Base-by-base conservation (phyloP, 2,329 filamentous ascomycete species). In the Fusarium drepaniforme region DNA sequence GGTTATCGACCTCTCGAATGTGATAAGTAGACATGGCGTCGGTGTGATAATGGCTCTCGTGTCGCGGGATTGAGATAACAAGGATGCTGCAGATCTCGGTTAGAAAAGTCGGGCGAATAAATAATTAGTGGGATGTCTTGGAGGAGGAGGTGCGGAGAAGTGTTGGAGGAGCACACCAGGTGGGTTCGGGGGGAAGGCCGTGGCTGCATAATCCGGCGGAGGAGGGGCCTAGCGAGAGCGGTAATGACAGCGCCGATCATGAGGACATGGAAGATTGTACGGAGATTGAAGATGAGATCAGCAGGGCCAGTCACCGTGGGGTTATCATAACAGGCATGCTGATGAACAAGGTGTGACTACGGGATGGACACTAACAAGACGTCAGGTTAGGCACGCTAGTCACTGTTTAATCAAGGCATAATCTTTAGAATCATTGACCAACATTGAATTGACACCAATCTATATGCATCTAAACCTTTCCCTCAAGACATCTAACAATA, bases 11-110 rank as follows among this genome's bases (percentile, higher is more conserved):
- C 0, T 74, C 53, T 9, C 65, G 65, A 0, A 74, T 66, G 0
- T 70, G 72, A 35, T 74, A 74, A 6, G 46, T 58, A 5, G 72
- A 16, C 72, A 74, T 74, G 38, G 6, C 18, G 38, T 38, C 1
- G 3, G 11, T 0, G 15, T 18, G 56, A 16, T 11, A 23, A 58
- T 25, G 15, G 1, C 1, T 59, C 5, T 25, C 8, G 9, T 2
- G 13, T 13, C 15, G 12, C n/a, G 35, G 35, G 23, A 23, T 23
- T 7, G 23, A 25, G 56, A 59, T 59, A 59, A 23, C 33, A 40
- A 38, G 21, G 53, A 37, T 40, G n/a, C 18, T 25, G 56, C 56
- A 28, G 37, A 38, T n/a, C 56, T 16, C 40, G 35, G 56, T 13
- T 59, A 25, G 37, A 38, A 58, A 18, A 12, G 21, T 25, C 16